Evolutionary conservation across 805 yeast species (phyloP), one percentile per base, ranked within the genome.

Genomic region (Lipomyces sp.): DNA sequence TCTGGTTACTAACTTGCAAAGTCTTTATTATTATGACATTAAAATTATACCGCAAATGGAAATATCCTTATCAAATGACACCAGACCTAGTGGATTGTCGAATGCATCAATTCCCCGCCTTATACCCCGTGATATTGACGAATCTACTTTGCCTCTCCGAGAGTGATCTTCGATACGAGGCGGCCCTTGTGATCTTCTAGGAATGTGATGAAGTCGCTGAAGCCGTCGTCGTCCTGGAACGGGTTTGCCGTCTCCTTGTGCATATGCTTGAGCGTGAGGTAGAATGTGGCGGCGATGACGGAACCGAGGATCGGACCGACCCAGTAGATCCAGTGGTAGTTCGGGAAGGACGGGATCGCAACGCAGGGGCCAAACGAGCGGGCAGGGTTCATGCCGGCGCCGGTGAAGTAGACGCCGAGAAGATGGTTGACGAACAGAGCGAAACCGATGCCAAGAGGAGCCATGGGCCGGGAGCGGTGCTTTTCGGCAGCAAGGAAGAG

Each of bases 311-410:
- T 62, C 54, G 96, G 95, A 47, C 96, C 96, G 51, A 87, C 80
- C 93, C 95, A 86, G 77, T 87, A 87, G 59, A 88, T 86, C 95
- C 95, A 87, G 76, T 82, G 88, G 73, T 87, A 87, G 64, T 63
- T 67, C 32, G 95, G 95, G 82, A 88, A 88, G 21, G 79, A 74
- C 50, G 68, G 74, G 48, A 78, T 77, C 53, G 89, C 95, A 54
- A 86, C 73, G 66, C 82, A 78, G 46, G 95, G 95, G 65, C 96
- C 96, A 50, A 87, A 78, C 31, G 86, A 74, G 75, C 96, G 81
- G 40, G 96, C 95, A 51, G 95, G 95, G 77, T 87, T 87, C 65
- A 86, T 74, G 67, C 95, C 95, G 35, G 95, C 95, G 67, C 95
- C 95, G 44, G 95, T 85, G 74, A 79, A 84, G 78, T 77, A 84